Evolutionary conservation across 768 basidiomycete genomes (phyloP).

Genomic region (Lentinula lateritia): DNA sequence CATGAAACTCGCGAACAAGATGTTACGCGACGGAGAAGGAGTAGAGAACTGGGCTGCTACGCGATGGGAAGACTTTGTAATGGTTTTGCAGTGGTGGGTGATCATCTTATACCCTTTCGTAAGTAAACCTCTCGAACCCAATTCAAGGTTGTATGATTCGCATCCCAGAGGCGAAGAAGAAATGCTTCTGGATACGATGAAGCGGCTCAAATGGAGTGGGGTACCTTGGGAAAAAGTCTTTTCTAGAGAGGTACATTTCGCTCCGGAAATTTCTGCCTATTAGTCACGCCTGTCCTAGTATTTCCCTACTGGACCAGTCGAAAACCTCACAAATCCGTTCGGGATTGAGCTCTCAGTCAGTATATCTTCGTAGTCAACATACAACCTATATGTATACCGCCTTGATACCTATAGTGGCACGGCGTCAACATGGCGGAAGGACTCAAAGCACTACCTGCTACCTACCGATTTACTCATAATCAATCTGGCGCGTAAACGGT

Average conservation of each 20-base stretch:
- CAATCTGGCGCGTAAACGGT: slow-evolving; percentile 33
- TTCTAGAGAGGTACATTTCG: slow-evolving; percentile 27
- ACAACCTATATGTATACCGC: neutral
- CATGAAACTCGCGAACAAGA: slow-evolving; percentile 43
- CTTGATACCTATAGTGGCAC: slow-evolving; percentile 35
- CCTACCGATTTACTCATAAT: slow-evolving; percentile 51
- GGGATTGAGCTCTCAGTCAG: slow-evolving; percentile 6
- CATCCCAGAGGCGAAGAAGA: slow-evolving; percentile 44
- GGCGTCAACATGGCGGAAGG: slow-evolving; percentile 57
- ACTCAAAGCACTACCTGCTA: slow-evolving; percentile 49
- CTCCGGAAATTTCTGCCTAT: neutral
- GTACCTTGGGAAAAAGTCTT: slow-evolving; percentile 54
- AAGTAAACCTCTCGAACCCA: neutral
- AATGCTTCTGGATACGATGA: slow-evolving; percentile 48
- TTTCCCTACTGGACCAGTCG: slow-evolving; percentile 6
- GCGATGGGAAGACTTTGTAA: slow-evolving; percentile 56
- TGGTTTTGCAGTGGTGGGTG: slow-evolving; percentile 45
- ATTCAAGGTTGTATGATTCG: slow-evolving; percentile 43
- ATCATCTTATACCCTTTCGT: no score
- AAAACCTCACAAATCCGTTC: slow-evolving; percentile 8
- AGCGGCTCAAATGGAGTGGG: slow-evolving; percentile 43
- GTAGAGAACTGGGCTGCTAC: slow-evolving; percentile 49
- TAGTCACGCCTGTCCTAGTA: neutral
- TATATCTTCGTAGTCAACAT: neutral
- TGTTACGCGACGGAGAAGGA: slow-evolving; percentile 45